phyloP scores from a whole-genome alignment of 1,139 yeast species.

The Kluyveromyces sp. region DNA sequence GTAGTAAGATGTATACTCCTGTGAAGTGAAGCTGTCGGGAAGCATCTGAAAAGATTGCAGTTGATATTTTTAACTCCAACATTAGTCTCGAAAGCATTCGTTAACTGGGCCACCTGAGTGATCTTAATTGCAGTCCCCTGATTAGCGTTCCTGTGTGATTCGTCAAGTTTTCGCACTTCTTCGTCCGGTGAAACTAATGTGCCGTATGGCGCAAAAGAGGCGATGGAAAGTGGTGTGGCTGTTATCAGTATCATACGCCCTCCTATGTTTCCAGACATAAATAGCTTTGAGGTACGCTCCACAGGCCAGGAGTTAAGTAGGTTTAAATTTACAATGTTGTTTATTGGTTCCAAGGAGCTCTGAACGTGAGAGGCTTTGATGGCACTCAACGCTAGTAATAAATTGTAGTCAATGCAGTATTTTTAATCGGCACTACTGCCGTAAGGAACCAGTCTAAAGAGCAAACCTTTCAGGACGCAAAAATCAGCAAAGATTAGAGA shows the following conservation, averaged over 20 bases:
- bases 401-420: too few species aligned
- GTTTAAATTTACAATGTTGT: too few species aligned
- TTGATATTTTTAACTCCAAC: conserved; percentile 44
- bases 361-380: too few species aligned
- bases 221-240: conserved; percentile 42
- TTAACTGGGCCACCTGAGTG: conserved; percentile 62
- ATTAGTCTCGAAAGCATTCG: conserved; percentile 44
- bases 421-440: too few species aligned
- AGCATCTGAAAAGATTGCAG: conserved; percentile 79
- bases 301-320: too few species aligned
- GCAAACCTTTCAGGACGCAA: too few species aligned
- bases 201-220: conserved; percentile 45
- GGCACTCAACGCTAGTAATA: too few species aligned
- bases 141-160: conserved; percentile 54
- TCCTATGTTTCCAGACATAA: too few species aligned
- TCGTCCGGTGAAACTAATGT: conserved; percentile 49
- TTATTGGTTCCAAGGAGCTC: too few species aligned
- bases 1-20: conserved; percentile 16
- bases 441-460: too few species aligned
- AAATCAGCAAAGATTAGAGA: too few species aligned
- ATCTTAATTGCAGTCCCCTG: conserved; percentile 90
- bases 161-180: conserved; percentile 37
- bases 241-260: conserved; percentile 2
- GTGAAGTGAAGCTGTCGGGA: conserved; percentile 62
- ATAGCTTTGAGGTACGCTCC: too few species aligned